These are phyloP conservation scores for Candida fluviatilis DNA, from an alignment of 805 yeast species.

Conservation along the genomic window DNA sequence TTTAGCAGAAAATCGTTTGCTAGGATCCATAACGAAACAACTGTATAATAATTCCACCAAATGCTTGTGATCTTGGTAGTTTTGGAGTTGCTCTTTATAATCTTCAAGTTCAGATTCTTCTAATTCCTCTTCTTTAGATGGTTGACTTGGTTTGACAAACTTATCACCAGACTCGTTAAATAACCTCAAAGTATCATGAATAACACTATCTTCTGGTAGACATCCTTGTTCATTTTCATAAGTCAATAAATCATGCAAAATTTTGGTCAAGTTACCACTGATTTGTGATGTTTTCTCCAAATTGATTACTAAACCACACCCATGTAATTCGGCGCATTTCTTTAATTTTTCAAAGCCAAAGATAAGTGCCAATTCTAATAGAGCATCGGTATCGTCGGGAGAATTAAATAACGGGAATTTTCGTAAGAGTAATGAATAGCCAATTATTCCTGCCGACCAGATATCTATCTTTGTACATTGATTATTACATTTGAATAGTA, in stretches of 20 bases:
- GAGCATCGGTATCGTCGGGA: constrained; percentile 87
- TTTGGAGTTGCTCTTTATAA: constrained; percentile 19
- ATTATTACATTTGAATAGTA: constrained; percentile 76
- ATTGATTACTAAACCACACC: constrained; percentile 70
- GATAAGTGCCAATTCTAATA: constrained; percentile 75
- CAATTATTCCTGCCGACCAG: constrained; percentile 91
- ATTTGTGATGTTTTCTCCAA: constrained; percentile 13
- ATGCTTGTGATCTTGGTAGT: constrained; percentile 38
- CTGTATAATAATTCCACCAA: constrained; percentile 54
- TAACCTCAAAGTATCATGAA: constrained; percentile 55
- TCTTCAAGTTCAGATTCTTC: constrained; percentile 6
- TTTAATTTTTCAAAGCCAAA: constrained; percentile 75
- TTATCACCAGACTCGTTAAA: constrained; percentile 39
- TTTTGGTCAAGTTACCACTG: constrained; percentile 30
- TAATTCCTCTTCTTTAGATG: constrained; percentile 7
- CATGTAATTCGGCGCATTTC: constrained; percentile 79
- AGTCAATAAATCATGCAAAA: constrained; percentile 23
- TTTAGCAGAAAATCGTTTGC: constrained; percentile 52
- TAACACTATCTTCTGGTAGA: constrained; percentile 68
- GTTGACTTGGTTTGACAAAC: constrained; percentile 21
- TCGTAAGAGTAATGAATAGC: constrained; percentile 70
- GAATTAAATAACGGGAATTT: constrained; percentile 94
- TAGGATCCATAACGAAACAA: constrained; percentile 56
- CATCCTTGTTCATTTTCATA: constrained; percentile 54
- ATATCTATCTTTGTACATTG: constrained; percentile 81